Evolutionary conservation across 495 filamentous ascomycete genomes (phyloP).

Genomic region (Usnea hakonensis): DNA sequence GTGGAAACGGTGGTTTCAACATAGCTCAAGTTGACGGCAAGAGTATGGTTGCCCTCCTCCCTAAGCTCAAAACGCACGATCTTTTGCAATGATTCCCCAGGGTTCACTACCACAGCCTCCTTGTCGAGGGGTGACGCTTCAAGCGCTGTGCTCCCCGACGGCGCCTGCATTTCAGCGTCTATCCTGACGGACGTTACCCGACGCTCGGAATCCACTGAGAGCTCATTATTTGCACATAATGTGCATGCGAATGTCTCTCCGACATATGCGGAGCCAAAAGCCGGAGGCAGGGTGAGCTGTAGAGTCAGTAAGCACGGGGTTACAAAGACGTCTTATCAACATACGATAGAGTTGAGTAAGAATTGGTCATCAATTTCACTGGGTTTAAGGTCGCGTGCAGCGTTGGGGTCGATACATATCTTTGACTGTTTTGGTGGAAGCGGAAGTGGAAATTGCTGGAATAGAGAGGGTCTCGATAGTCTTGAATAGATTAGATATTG

Average conservation of each 20-base stretch:
- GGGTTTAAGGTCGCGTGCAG: slow-evolving; percentile 47
- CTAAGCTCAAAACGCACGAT: slow-evolving; percentile 82
- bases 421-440: slow-evolving; percentile 26
- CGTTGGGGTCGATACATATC: slow-evolving; percentile 42
- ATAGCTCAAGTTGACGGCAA: slow-evolving; percentile 93
- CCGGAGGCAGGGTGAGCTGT: slow-evolving; percentile 78
- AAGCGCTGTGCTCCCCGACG: slow-evolving; percentile 52
- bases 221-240: slow-evolving; percentile 87
- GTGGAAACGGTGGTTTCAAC: slow-evolving; percentile 48
- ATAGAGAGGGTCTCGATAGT: slow-evolving; percentile 49
- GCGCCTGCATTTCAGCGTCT: slow-evolving; percentile 90
- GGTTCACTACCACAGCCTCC: slow-evolving; percentile 41
- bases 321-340: neutral
- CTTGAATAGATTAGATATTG: slow-evolving; percentile 25
- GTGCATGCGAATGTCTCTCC: slow-evolving; percentile 94
- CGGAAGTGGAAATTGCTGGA: slow-evolving; percentile 52
- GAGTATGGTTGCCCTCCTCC: slow-evolving; percentile 87
- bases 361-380: slow-evolving; percentile 43
- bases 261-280: slow-evolving; percentile 90
- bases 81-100: slow-evolving; percentile 67
- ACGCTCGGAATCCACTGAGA: slow-evolving; percentile 40
- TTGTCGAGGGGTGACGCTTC: slow-evolving; percentile 44
- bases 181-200: slow-evolving; percentile 69
- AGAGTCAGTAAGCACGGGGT: slow-evolving; percentile 1
- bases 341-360: slow-evolving; percentile 53